A percentile compares a stretch with the other conserved stretches of the same genome.
Evolutionary conservation across 2,329 filamentous ascomycete genomes (phyloP).

Genomic region (Epichloe uncinata): DNA sequence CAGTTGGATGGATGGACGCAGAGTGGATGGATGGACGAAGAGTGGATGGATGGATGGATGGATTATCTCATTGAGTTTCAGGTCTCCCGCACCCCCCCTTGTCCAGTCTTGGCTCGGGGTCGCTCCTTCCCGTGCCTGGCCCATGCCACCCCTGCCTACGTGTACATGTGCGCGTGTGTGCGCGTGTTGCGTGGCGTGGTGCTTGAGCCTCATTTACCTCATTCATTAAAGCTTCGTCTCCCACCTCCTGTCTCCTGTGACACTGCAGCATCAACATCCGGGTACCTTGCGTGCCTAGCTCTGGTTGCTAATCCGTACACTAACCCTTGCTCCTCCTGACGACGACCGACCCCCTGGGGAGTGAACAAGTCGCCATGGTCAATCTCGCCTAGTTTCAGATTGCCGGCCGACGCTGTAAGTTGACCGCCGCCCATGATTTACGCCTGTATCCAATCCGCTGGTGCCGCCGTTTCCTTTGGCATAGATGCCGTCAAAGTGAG

Average conservation of each 20-base stretch:
- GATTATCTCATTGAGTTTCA: too few relatives aligned
- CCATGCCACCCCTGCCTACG: neutral
- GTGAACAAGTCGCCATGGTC: neutral
- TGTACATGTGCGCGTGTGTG: too few relatives aligned
- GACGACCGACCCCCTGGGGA: neutral
- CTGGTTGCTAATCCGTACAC: neutral
- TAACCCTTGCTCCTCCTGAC: neutral
- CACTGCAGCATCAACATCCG: neutral
- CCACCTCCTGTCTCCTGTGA: neutral
- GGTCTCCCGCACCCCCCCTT: neutral
- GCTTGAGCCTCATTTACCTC: neutral
- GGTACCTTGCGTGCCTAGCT: neutral
- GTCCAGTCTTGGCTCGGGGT: neutral
- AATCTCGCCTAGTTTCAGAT: conserved; percentile 1
- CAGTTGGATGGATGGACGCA: too few relatives aligned
- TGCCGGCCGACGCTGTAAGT: conserved; percentile 3
- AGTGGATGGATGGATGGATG: neutral
- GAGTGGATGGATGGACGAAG: neutral
- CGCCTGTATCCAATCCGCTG: conserved; percentile 53
- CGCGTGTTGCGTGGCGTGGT: neutral
- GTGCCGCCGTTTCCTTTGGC: conserved; percentile 39
- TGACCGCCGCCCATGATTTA: neutral
- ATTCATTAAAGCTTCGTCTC: neutral
- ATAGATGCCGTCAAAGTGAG: conserved; percentile 20
- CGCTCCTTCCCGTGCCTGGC: neutral